These are phyloP conservation scores for Kondoa subrosea DNA, from an alignment of 768 basidiomycete genomes.

Conservation along the genomic window DNA sequence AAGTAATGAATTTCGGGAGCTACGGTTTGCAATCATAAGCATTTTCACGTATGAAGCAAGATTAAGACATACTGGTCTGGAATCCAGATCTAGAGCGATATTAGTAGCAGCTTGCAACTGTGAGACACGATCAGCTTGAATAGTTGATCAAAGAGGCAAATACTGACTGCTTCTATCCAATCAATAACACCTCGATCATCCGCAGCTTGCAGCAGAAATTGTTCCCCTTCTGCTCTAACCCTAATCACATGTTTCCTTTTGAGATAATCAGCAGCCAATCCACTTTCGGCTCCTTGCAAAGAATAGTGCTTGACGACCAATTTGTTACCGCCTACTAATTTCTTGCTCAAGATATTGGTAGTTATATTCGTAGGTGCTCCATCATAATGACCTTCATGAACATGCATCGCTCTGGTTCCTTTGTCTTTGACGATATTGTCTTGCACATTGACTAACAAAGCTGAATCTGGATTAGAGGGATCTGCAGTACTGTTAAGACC, in stretches of 20 bases:
- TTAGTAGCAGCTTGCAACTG: constrained; percentile 77
- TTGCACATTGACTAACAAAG: not conserved
- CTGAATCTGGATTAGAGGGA: too few species aligned
- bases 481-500: not conserved
- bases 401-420: constrained; percentile 1
- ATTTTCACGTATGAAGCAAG: constrained; percentile 59
- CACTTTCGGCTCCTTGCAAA: constrained; percentile 54
- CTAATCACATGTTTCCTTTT: constrained; percentile 90
- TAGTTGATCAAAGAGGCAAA: not conserved
- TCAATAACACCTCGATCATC: constrained; percentile 70
- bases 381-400: constrained; percentile 9
- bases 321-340: constrained; percentile 13
- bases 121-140: constrained; percentile 36
- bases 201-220: constrained; percentile 80
- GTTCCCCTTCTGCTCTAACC: constrained; percentile 80
- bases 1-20: constrained; percentile 28
- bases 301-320: constrained; percentile 27
- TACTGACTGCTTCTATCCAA: constrained; percentile 62
- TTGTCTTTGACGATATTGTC: not conserved
- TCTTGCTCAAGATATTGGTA: constrained; percentile 7
- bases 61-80: constrained; percentile 38
- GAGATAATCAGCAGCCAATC: constrained; percentile 80
- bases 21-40: not conserved
- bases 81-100: constrained; percentile 79
- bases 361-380: not conserved